Evolutionary conservation across 495 filamentous ascomycete genomes (phyloP), one percentile per base, ranked within the genome.

Genomic region (Aspergillus coremiiformis): DNA sequence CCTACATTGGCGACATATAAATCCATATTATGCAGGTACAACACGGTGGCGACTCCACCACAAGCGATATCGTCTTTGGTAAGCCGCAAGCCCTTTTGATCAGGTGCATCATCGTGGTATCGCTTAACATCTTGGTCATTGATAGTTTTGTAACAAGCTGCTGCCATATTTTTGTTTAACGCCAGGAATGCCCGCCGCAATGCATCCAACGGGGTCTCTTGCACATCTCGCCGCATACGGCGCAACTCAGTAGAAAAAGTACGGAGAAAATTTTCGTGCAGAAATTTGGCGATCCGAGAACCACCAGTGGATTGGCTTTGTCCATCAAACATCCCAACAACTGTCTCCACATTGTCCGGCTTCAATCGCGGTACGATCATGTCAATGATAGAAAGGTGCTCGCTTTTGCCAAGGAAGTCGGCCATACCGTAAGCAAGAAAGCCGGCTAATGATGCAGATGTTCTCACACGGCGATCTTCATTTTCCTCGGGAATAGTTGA

Each of bases 371-470:
- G 94, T 26, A 97, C 87, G 35, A 97, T 90, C 75, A 99, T 86
- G 68, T 99, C 93, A 39, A 97, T 87, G n/a, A 90, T 95, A 9
- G 94, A 96, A 6, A 99, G 67, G 66, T 99, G 93, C 61, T 97
- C 90, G 59, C 89, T 90, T 57, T 79, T 85, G 14, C 93, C 93
- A 3, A 99, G 74, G n/a, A 85, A 90, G 68, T 99, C 93, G 32
- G 93, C 92, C 94, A 99, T 96, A 39, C 93, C 93, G 64, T 97
- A 99, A 3, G 88, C 82, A 71, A 99, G 80, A 4, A 74, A 75
- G 15, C 94, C 91, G 44, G 93, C 89, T 29, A 91, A 67, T 2
- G 92, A 95, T 21, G 90, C 91, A n/a, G 94, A 94, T 15, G 93
- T 96, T 56, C 93, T 80, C 44, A 99, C 89, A 76, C 93, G 84